Evolutionary conservation across 1,139 yeast species (phyloP).

Genomic region (Hansenula lynferdii): DNA sequence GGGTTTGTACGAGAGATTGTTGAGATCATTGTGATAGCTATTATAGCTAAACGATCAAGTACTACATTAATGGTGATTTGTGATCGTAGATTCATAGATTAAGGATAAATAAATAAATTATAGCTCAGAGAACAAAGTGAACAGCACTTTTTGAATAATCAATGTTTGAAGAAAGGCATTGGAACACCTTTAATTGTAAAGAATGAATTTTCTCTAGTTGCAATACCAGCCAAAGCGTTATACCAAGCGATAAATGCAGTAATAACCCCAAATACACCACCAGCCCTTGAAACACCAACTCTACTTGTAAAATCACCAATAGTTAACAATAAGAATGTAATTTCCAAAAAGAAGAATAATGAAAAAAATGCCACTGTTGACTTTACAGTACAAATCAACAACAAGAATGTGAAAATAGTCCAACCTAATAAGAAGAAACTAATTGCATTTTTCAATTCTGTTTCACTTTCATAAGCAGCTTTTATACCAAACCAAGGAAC

Average conservation of each 20-base stretch:
- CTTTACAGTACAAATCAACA: constrained; percentile 56
- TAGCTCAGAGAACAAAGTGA: neutral
- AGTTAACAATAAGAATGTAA: constrained; percentile 63
- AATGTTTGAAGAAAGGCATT: constrained; percentile 40
- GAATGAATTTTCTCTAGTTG: constrained; percentile 59
- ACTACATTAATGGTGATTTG: too few species aligned
- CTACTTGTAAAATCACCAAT: constrained; percentile 48
- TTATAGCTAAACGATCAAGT: too few species aligned
- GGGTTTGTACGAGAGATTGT: too few species aligned
- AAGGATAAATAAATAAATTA: neutral
- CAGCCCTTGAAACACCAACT: constrained; percentile 45
- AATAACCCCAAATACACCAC: constrained; percentile 61
- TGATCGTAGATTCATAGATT: too few species aligned
- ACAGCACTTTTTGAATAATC: too few species aligned
- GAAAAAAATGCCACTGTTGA: constrained; percentile 65
- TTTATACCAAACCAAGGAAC: constrained; percentile 58
- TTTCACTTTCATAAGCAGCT: constrained; percentile 40
- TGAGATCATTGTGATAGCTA: too few species aligned
- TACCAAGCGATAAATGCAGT: constrained; percentile 72
- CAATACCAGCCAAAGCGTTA: constrained; percentile 73
- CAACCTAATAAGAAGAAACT: constrained; percentile 64
- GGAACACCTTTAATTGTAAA: constrained; percentile 49
- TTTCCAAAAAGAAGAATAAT: constrained; percentile 52
- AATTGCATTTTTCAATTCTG: constrained; percentile 39
- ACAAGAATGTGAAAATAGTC: constrained; percentile 61